These are phyloP conservation scores for Eimeria mitis DNA, from an alignment of 169 alveolate genomes.

Conservation along the genomic window DNA sequence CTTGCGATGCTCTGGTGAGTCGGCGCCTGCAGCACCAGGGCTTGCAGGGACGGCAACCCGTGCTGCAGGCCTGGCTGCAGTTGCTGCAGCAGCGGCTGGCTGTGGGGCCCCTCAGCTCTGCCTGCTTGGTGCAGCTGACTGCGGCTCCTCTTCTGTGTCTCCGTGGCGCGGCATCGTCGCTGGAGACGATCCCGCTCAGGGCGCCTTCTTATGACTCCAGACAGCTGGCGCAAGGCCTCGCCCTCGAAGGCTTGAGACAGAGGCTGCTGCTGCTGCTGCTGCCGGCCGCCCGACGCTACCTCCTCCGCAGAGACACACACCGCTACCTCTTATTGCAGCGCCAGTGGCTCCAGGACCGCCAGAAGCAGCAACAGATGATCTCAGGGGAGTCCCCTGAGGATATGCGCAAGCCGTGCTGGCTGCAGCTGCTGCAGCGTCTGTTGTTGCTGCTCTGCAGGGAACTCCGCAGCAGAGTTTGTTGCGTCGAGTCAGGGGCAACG, in stretches of 20 bases:
- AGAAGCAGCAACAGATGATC: not conserved
- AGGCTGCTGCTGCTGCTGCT: constrained; percentile 44
- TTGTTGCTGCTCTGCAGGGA: constrained; percentile 31
- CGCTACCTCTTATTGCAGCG: constrained; percentile 45
- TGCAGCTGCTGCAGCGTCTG: constrained; percentile 49
- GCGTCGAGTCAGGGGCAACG: constrained; percentile 4
- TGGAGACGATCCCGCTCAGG: constrained; percentile 3
- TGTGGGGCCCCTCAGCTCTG: constrained; percentile 32
- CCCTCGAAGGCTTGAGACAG: constrained; percentile 11
- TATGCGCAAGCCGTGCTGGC: not conserved
- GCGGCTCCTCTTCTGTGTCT: not conserved
- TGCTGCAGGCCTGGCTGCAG: constrained; percentile 33
- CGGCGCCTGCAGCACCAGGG: not conserved
- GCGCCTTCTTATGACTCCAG: not conserved
- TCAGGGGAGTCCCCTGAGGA: not conserved
- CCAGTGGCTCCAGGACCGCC: constrained; percentile 50
- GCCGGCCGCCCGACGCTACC: constrained; percentile 64
- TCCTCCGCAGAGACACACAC: constrained; percentile 11
- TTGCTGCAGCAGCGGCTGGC: constrained; percentile 52
- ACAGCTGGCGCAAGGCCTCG: not conserved
- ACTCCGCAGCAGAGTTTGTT: constrained; percentile 48
- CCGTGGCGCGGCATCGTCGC: not conserved
- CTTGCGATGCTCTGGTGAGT: not conserved
- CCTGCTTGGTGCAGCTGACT: constrained; percentile 47
- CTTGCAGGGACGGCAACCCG: constrained; percentile 1